phyloP scores from a whole-genome alignment of 225 moss, liverwort and hornwort species.

The Bryoerythrophyllum caledonicum region DNA sequence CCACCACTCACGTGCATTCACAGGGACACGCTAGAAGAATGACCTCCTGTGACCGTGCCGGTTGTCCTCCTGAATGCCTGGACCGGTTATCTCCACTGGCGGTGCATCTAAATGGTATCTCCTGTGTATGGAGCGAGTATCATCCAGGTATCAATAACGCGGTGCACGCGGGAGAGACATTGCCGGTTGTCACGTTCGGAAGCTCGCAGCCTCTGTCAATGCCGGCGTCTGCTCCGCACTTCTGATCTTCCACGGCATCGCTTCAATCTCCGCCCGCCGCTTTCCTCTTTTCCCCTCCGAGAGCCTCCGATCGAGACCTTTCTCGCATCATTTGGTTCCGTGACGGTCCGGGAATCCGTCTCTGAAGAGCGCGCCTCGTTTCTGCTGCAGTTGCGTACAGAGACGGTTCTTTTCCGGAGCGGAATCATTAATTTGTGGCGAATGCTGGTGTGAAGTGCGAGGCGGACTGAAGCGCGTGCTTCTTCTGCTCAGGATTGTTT shows the following conservation, averaged over 20 bases:
- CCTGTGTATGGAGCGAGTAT: not conserved
- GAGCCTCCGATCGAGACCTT: constrained; percentile 4
- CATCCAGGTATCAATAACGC: not conserved
- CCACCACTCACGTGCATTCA: constrained; percentile 16
- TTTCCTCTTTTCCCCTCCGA: not conserved
- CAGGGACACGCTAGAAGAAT: constrained; percentile 5
- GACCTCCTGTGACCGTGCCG: constrained; percentile 24
- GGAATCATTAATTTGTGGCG: not conserved
- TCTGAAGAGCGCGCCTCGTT: not conserved
- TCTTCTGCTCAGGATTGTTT: not conserved
- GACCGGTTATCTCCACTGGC: no score
- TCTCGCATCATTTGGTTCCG: constrained; percentile 6
- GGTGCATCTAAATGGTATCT: no score
- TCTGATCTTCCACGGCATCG: not conserved
- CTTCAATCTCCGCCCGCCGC: not conserved
- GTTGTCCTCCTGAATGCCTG: no score
- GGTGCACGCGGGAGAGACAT: not conserved
- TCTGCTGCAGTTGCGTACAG: not conserved
- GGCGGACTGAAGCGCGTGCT: constrained; percentile 1
- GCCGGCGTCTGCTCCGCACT: not conserved
- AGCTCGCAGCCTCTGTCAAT: not conserved
- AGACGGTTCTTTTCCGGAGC: not conserved
- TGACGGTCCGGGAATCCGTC: constrained; percentile 6
- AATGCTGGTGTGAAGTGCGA: not conserved
- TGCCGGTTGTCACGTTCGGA: constrained; percentile 18